A percentile compares a stretch with the other conserved stretches of the same genome.
These are phyloP conservation scores for Ochromonas danica DNA, from an alignment of 108 stramenopile genomes.

Conservation along the genomic window DNA sequence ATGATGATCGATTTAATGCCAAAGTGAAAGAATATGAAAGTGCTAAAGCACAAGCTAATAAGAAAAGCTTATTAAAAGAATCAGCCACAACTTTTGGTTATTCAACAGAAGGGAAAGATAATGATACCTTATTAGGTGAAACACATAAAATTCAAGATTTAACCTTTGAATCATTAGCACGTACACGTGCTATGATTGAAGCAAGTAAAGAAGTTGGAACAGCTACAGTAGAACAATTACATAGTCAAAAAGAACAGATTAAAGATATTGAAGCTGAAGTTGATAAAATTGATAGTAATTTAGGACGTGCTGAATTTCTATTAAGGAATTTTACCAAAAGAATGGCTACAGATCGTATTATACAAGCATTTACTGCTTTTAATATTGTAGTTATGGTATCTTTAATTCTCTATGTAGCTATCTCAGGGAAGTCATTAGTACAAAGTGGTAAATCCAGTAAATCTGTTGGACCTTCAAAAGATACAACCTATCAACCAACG, in stretches of 20 bases:
- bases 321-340: slow-evolving; percentile 6
- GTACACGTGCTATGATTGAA: slow-evolving; percentile 24
- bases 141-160: slow-evolving; percentile 18
- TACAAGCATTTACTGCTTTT: slow-evolving; percentile 1
- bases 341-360: slow-evolving; percentile 23
- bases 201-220: slow-evolving; percentile 21
- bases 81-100: neutral
- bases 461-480: neutral
- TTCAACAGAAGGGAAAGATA: slow-evolving; percentile 11
- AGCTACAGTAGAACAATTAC: neutral
- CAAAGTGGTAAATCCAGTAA: neutral
- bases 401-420: slow-evolving; percentile 17
- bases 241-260: neutral
- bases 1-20: neutral
- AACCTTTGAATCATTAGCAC: neutral
- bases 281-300: neutral
- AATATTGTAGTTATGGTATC: slow-evolving; percentile 6
- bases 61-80: neutral
- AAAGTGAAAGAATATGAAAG: neutral
- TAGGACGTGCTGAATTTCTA: neutral
- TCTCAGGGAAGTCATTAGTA: neutral
- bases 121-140: neutral
- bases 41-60: neutral
- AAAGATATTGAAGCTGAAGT: slow-evolving; percentile 1
- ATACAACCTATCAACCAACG: neutral